phyloP scores from a whole-genome alignment of 202 grass and related monocot species.

The Dendrocalamus latiflorus region DNA sequence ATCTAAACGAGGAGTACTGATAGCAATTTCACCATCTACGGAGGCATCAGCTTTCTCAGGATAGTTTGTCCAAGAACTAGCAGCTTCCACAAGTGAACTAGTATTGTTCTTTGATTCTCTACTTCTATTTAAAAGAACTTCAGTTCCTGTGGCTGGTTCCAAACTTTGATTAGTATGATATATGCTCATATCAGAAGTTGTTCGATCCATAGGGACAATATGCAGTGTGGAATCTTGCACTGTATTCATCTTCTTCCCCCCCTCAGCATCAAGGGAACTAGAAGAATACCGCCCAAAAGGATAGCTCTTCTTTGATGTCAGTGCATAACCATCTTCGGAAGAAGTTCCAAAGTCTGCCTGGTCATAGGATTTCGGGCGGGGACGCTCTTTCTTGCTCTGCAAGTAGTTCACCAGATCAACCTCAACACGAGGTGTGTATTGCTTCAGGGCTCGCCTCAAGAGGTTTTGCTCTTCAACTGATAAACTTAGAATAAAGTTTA shows the following conservation, averaged over 20 bases:
- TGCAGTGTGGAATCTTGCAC: slow-evolving; percentile 44
- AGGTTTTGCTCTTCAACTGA: slow-evolving; percentile 93
- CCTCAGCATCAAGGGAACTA: slow-evolving; percentile 68
- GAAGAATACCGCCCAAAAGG: slow-evolving; percentile 77
- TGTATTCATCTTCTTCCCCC: slow-evolving; percentile 49
- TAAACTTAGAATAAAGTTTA: slow-evolving; percentile 97
- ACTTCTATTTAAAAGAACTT: slow-evolving; percentile 37
- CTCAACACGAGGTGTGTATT: slow-evolving; percentile 94
- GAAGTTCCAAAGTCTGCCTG: slow-evolving; percentile 86
- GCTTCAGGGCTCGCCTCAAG: slow-evolving; percentile 91
- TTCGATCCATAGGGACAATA: slow-evolving; percentile 38
- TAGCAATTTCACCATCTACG: slow-evolving; percentile 54
- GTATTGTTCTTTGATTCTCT: slow-evolving; percentile 42
- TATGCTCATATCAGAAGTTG: slow-evolving; percentile 45
- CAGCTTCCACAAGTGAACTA: slow-evolving; percentile 39
- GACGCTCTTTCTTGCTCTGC: slow-evolving; percentile 97
- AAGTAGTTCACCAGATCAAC: slow-evolving; percentile 98
- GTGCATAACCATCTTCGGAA: slow-evolving; percentile 76
- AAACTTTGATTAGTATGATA: slow-evolving; percentile 39
- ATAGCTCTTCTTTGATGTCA: slow-evolving; percentile 74
- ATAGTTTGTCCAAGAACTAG: slow-evolving; percentile 63
- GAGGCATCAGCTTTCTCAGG: slow-evolving; percentile 64
- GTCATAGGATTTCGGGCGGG: slow-evolving; percentile 80
- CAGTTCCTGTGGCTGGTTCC: slow-evolving; percentile 28
- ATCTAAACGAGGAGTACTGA: slow-evolving; percentile 66